phyloP scores from a whole-genome alignment of 352 stramenopile species.

The Pythium dissimile region DNA sequence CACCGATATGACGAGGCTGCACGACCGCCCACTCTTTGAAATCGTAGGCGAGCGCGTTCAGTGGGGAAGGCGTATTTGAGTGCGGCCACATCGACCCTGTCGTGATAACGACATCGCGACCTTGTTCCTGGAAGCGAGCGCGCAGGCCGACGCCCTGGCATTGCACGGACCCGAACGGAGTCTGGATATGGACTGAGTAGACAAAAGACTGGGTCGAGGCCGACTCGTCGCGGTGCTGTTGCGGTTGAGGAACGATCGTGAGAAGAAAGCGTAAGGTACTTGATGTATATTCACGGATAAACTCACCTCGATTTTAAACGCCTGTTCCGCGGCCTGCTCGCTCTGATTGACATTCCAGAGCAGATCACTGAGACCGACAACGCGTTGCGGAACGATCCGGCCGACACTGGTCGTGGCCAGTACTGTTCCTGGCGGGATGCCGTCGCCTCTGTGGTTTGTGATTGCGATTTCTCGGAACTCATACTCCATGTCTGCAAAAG shows the following conservation, averaged over 20 bases:
- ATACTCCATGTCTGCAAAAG: neutral
- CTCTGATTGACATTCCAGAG: conserved; percentile 11
- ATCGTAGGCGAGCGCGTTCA: conserved; percentile 3
- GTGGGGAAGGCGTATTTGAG: neutral
- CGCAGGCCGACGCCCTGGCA: conserved; percentile 1
- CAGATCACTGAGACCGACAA: neutral
- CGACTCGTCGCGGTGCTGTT: conserved; percentile 1
- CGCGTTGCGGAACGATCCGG: neutral
- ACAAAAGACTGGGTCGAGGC: neutral
- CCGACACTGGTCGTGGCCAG: neutral
- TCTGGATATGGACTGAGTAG: conserved; percentile 2
- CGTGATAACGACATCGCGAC: conserved; percentile 3
- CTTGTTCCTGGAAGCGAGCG: neutral
- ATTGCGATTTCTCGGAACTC: conserved; percentile 2
- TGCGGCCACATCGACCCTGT: conserved; percentile 3
- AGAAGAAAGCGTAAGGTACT: neutral
- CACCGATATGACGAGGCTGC: neutral
- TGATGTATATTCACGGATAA: neutral
- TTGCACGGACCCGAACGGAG: neutral
- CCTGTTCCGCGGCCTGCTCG: neutral
- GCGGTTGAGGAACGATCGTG: no score
- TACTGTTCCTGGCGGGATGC: neutral
- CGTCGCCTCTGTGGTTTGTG: neutral
- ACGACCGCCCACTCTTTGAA: conserved; percentile 5
- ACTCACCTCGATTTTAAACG: conserved; percentile 2